Evolutionary conservation across 2,329 filamentous ascomycete species (phyloP), one percentile per base, ranked within the genome.

Genomic region (Diaporthe ampelina): DNA sequence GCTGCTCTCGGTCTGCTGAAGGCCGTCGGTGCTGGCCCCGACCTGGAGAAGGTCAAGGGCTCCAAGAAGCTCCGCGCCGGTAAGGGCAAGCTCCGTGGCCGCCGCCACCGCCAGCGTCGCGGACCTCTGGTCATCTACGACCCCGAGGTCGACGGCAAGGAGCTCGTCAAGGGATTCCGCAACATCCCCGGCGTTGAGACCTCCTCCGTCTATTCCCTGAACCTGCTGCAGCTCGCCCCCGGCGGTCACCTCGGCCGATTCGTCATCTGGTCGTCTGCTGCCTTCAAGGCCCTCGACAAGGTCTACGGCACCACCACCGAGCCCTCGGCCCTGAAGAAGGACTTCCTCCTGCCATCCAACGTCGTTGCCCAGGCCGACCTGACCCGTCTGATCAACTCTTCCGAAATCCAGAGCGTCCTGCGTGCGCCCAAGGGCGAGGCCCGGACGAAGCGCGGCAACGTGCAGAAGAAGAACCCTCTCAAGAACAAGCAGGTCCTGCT

Each of bases 401-500:
- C 94, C 83, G 97, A 99, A 90, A 94, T 98, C 86, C 97, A 99
- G 93, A 94, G 93, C 87, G 96, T 98, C 75, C 92, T 99, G 83
- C 93, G 94, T 82, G 95, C 93, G 77, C 95, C 95, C 86, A 97
- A 95, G 91, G 97, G 97, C 81, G 92, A 93, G 81, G 92, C 95
- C 84, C 88, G 92, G 84, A 97, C 95, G 87, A 98, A 98, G 92
- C 94, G 97, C 84, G 88, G 90, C 80, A 88, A 91, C 83, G 95
- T 98, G 80, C 96, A 98, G 92, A 99, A 99, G 95, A 98, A 98
- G 95, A 99, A 99, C 92, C 97, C 97, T 83, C 95, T 99, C 81
- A 91, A 90, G 88, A 99, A 99, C 94, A 97, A 95, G 92, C 97
- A 98, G 91, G 94, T 99, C 80, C 92, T 98, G 88, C 94, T 99